Evolutionary conservation across 2,329 filamentous ascomycete genomes (phyloP).

Genomic region (Fusarium nodosum): DNA sequence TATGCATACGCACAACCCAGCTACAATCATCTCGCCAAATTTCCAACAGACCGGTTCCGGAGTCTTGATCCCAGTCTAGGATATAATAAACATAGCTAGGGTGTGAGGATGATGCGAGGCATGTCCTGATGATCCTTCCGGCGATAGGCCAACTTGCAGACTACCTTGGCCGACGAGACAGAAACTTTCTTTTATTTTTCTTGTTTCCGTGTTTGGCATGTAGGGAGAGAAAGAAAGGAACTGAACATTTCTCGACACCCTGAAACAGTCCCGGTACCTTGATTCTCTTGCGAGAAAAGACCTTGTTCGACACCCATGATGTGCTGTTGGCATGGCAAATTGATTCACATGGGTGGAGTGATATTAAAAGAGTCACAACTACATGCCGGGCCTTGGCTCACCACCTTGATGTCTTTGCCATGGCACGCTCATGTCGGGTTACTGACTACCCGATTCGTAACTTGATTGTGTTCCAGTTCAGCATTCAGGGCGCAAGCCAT

Average conservation of each 20-base stretch:
- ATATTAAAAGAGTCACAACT: constrained; percentile 1
- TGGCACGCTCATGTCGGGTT: constrained; percentile 1
- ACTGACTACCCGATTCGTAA: background rate
- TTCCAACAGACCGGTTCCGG: constrained; percentile 42
- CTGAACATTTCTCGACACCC: background rate
- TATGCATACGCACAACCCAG: background rate
- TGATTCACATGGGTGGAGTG: background rate
- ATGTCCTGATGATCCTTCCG: constrained; percentile 3
- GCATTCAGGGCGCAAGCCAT: background rate
- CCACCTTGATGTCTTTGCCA: background rate
- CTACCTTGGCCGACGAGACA: constrained; percentile 10
- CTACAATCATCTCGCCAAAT: constrained; percentile 39
- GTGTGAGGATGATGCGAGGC: background rate
- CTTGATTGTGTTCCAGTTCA: background rate
- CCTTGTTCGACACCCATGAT: background rate
- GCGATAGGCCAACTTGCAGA: constrained; percentile 21
- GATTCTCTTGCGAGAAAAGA: background rate
- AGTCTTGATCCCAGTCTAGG: constrained; percentile 16
- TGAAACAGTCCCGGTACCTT: constrained; percentile 17
- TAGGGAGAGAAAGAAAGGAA: background rate
- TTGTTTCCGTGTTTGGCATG: background rate
- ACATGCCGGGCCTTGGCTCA: background rate
- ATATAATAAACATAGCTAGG: constrained; percentile 13
- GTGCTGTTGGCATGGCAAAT: background rate
- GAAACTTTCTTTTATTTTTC: background rate